Conservation (phyloP, 1,139 yeast genomes). For the Trichomonascaceae sp. region DNA sequence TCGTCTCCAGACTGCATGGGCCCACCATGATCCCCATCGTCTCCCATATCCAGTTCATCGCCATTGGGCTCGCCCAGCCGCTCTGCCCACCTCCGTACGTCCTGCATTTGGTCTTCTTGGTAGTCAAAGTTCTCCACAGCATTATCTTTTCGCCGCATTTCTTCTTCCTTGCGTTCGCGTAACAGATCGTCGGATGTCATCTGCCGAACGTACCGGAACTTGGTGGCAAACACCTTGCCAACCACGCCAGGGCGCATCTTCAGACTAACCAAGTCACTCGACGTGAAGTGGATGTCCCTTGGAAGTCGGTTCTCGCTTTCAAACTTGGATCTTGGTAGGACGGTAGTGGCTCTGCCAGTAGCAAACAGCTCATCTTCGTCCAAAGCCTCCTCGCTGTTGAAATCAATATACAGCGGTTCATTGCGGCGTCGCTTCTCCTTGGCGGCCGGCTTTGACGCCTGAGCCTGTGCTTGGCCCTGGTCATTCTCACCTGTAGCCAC, state of each 20-base stretch:
- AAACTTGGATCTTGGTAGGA: conserved; percentile 33
- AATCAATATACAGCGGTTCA: conserved; percentile 34
- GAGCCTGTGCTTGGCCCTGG: conserved; percentile 9
- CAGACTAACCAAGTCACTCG: conserved; percentile 52
- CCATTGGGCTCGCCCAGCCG: too few relatives aligned
- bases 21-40: too few relatives aligned
- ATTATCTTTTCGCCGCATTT: conserved; percentile 8
- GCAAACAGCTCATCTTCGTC: conserved; percentile 40
- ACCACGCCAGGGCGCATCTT: conserved; percentile 47
- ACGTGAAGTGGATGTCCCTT: conserved; percentile 59
- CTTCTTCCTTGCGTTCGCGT: too few relatives aligned
- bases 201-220: too few relatives aligned
- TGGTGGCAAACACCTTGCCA: too few relatives aligned
- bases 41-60: too few relatives aligned
- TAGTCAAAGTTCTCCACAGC: conserved; percentile 4
- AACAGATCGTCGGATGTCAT: too few relatives aligned
- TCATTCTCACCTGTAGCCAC: conserved; percentile 12
- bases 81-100: too few relatives aligned
- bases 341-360: conserved; percentile 29
- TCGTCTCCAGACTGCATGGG: too few relatives aligned
- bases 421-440: conserved; percentile 16
- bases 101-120: background rate
- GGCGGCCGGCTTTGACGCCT: conserved; percentile 8
- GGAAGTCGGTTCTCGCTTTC: conserved; percentile 45
- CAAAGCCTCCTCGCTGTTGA: conserved; percentile 33